Conservation (phyloP, 495 filamentous ascomycete genomes). For the Annulohypoxylon stygium region DNA sequence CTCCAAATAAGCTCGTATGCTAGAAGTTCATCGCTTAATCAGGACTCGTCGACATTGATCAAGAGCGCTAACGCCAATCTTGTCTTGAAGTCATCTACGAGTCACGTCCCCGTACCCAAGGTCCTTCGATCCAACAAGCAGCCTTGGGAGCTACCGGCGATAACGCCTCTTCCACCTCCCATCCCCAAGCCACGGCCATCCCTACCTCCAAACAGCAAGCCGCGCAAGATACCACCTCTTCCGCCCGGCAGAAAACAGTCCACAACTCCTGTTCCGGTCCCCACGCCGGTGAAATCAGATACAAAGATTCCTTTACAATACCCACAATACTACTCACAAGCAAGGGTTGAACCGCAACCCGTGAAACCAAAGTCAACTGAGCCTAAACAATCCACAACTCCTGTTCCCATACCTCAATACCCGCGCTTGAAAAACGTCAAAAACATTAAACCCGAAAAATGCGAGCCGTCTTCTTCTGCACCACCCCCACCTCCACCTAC, state of each 20-base stretch:
- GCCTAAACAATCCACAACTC: constrained; percentile 23
- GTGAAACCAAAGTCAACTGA: constrained; percentile 6
- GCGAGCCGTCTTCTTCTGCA: constrained; percentile 4
- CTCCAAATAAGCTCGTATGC: constrained; percentile 36
- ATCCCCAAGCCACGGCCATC: constrained; percentile 3
- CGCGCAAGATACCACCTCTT: constrained; percentile 31
- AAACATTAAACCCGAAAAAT: background rate
- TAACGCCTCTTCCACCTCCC: constrained; percentile 13
- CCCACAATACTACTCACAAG: background rate
- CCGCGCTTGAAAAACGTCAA: background rate
- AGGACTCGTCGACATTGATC: constrained; percentile 36
- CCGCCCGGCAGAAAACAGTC: constrained; percentile 14
- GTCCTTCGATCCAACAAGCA: constrained; percentile 34
- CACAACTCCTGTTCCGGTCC: constrained; percentile 15
- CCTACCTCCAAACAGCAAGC: constrained; percentile 5
- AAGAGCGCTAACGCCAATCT: constrained; percentile 37
- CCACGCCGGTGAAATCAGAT: background rate
- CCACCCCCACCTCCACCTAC: constrained; percentile 6
- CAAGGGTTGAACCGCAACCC: background rate
- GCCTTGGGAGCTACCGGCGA: background rate
- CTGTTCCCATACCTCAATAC: constrained; percentile 34
- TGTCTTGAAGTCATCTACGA: constrained; percentile 36
- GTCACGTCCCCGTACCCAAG: constrained; percentile 33
- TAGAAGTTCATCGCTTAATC: constrained; percentile 32
- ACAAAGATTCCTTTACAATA: constrained; percentile 14